Evolutionary conservation across 202 grass and related monocot genomes (phyloP).

Genomic region (Brachypodium distachyon): DNA sequence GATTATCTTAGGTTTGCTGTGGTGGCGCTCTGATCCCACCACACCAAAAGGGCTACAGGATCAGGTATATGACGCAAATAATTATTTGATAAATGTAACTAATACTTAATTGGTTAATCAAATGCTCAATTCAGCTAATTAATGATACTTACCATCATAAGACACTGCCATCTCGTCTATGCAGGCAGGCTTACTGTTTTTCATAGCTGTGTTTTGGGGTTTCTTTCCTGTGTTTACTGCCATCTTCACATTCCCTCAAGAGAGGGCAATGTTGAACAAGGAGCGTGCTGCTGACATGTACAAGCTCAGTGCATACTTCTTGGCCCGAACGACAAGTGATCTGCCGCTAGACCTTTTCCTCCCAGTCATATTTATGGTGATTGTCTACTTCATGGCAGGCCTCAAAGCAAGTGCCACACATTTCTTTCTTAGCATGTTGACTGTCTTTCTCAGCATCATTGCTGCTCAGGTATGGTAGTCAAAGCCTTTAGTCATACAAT

Average conservation of each 20-base stretch:
- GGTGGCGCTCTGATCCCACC: conserved; percentile 68
- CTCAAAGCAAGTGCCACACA: conserved; percentile 51
- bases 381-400: conserved; percentile 97
- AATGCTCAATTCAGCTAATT: background rate
- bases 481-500: background rate
- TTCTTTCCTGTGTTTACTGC: conserved; percentile 99
- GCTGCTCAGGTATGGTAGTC: conserved; percentile 82
- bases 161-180: conserved; percentile 17
- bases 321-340: conserved; percentile 95
- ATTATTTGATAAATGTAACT: background rate
- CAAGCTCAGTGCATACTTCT: conserved; percentile 97
- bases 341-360: conserved; percentile 93
- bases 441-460: conserved; percentile 88
- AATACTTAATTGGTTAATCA: background rate
- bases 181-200: conserved; percentile 92
- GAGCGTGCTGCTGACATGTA: conserved; percentile 97
- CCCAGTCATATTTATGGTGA: conserved; percentile 81
- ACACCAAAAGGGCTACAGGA: conserved; percentile 73
- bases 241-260: conserved; percentile 99
- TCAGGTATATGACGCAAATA: conserved; percentile 43
- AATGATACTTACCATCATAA: conserved; percentile 13
- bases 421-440: conserved; percentile 81
- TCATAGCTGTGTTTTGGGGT: conserved; percentile 97
- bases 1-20: conserved; percentile 90
- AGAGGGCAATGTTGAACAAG: conserved; percentile 98